Percentiles rank a stretch among this genome's conserved stretches.
Evolutionary conservation across 2,329 filamentous ascomycete species (phyloP).

Genomic region (Ceratocystis diversiconidia): DNA sequence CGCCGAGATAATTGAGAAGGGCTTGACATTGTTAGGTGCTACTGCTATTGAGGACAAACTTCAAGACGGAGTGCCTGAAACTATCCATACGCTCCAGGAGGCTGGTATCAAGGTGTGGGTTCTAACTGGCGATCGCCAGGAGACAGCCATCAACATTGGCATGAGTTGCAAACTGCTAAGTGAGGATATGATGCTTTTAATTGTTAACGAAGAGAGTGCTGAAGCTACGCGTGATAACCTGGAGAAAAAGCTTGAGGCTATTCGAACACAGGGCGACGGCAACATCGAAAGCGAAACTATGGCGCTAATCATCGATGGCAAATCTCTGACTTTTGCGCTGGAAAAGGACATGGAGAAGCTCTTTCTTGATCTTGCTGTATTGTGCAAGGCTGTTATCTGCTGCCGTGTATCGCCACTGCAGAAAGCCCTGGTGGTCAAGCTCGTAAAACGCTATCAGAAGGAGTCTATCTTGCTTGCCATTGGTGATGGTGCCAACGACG

Average conservation of each 20-base stretch:
- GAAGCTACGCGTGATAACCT: slow-evolving; percentile 73
- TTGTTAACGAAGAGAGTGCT: slow-evolving; percentile 81
- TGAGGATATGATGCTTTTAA: slow-evolving; percentile 95
- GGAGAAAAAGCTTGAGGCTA: slow-evolving; percentile 83
- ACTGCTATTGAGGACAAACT: slow-evolving; percentile 95
- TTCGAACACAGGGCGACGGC: slow-evolving; percentile 65
- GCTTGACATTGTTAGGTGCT: slow-evolving; percentile 80
- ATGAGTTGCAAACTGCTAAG: slow-evolving; percentile 99
- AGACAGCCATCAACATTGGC: slow-evolving; percentile 98
- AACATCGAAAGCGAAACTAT: slow-evolving; percentile 71
- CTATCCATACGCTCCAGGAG: slow-evolving; percentile 90
- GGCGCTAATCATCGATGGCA: slow-evolving; percentile 89
- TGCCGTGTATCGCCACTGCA: slow-evolving; percentile 93
- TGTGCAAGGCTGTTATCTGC: slow-evolving; percentile 98
- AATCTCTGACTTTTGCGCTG: slow-evolving; percentile 81
- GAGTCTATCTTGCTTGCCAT: slow-evolving; percentile 88
- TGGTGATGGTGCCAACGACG: slow-evolving; percentile 94
- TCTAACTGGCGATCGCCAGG: slow-evolving; percentile 88
- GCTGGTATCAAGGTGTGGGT: slow-evolving; percentile 99
- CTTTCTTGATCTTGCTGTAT: slow-evolving; percentile 81
- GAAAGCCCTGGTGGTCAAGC: slow-evolving; percentile 93
- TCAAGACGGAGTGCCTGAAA: slow-evolving; percentile 94
- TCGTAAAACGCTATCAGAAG: slow-evolving; percentile 83
- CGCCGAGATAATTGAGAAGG: slow-evolving; percentile 84
- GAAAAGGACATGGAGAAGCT: slow-evolving; percentile 88